phyloP scores from a whole-genome alignment of 768 basidiomycete genomes.

The Trametes elegans region DNA sequence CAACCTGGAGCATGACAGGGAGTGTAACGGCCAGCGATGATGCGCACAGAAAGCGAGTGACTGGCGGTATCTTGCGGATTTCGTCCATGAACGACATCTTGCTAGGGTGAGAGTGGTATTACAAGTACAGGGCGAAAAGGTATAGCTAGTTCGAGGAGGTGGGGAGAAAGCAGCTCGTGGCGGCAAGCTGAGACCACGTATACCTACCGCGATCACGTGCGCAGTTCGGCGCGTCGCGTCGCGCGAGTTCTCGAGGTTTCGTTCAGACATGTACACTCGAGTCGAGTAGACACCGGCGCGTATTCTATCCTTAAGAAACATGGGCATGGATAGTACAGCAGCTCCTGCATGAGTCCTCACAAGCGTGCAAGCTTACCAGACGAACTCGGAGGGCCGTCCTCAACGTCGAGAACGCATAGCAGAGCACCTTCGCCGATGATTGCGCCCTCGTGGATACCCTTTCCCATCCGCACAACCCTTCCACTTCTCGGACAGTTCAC shows the following conservation, averaged over 20 bases:
- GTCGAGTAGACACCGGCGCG: neutral
- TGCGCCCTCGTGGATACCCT: slow-evolving; percentile 11
- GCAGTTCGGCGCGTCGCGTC: slow-evolving; percentile 9
- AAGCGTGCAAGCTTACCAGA: neutral
- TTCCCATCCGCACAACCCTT: slow-evolving; percentile 5
- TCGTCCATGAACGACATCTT: slow-evolving; percentile 41
- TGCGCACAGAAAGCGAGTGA: slow-evolving; percentile 67
- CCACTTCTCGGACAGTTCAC: slow-evolving; percentile 8
- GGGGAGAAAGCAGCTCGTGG: slow-evolving; percentile 2
- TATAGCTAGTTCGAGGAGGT: neutral
- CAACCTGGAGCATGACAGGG: slow-evolving; percentile 51
- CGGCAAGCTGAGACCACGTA: slow-evolving; percentile 12
- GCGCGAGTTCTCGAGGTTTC: slow-evolving; percentile 13
- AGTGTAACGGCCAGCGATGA: slow-evolving; percentile 62
- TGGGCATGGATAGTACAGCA: neutral
- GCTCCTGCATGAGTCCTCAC: neutral
- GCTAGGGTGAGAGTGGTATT: neutral
- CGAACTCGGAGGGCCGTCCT: neutral
- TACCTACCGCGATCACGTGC: slow-evolving; percentile 19
- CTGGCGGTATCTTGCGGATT: slow-evolving; percentile 78
- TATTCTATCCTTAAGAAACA: no score
- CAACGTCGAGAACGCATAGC: slow-evolving; percentile 6
- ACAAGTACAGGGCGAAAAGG: neutral
- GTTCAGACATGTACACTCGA: neutral
- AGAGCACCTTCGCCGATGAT: slow-evolving; percentile 12